Conservation (phyloP, 2,329 filamentous ascomycete genomes). For the Coniella lustricola region DNA sequence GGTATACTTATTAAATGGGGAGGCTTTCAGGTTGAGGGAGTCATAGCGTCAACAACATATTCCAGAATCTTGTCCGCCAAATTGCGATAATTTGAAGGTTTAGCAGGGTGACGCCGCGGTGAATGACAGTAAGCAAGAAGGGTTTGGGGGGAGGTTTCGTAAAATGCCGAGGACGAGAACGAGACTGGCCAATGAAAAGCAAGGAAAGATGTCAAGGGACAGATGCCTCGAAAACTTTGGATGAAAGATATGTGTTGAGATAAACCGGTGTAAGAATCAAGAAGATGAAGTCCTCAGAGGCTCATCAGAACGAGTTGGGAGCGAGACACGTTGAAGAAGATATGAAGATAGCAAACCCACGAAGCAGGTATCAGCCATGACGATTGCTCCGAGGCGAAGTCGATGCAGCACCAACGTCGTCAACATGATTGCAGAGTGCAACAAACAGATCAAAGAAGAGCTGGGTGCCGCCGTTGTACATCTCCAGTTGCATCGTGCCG, state of each 20-base stretch:
- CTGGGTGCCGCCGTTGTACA: constrained; percentile 75
- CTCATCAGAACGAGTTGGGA: not conserved
- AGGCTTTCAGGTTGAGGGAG: not conserved
- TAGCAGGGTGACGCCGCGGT: too few species aligned
- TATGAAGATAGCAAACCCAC: not conserved
- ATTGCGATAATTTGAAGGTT: too few species aligned
- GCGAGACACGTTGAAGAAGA: not conserved
- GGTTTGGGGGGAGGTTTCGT: too few species aligned
- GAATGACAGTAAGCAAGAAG: too few species aligned
- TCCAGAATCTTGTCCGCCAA: too few species aligned
- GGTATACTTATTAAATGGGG: constrained; percentile 9
- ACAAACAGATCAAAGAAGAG: constrained; percentile 94
- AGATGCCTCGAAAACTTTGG: too few species aligned
- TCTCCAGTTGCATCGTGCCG: constrained; percentile 92
- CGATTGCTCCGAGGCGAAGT: constrained; percentile 40
- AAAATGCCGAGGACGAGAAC: too few species aligned
- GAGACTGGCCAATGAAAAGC: not conserved
- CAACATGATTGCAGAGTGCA: constrained; percentile 85
- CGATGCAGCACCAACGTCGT: constrained; percentile 52
- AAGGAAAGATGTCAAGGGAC: too few species aligned
- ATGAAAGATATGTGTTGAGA: too few species aligned
- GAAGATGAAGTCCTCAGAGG: not conserved
- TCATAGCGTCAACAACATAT: not conserved
- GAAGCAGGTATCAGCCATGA: constrained; percentile 1
- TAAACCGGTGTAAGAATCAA: too few species aligned